phyloP scores from a whole-genome alignment of 192 early-diverging fungal genomes.

The Phycomyces nitens region DNA sequence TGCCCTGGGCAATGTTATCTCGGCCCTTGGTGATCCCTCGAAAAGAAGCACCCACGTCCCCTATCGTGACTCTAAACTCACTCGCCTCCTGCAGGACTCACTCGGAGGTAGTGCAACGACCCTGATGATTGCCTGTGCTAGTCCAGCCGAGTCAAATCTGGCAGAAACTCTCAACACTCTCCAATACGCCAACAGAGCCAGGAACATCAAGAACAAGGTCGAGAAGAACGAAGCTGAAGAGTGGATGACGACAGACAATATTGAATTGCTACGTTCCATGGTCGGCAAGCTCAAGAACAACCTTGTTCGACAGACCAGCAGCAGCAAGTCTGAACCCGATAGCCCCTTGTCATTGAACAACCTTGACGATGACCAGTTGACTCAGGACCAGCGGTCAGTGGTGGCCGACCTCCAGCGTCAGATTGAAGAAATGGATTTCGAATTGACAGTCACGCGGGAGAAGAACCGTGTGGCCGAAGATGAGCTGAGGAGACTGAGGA shows the following conservation, averaged over 20 bases:
- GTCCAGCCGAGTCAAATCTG: slow-evolving; percentile 79
- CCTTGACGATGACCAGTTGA: slow-evolving; percentile 21
- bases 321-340: neutral
- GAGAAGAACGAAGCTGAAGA: slow-evolving; percentile 70
- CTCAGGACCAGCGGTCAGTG: slow-evolving; percentile 18
- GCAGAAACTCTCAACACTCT: slow-evolving; percentile 94
- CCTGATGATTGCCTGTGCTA: slow-evolving; percentile 94
- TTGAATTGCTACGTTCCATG: slow-evolving; percentile 62
- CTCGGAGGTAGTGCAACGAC: slow-evolving; percentile 94
- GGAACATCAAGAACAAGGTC: slow-evolving; percentile 92
- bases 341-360: neutral
- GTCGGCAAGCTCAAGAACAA: slow-evolving; percentile 62
- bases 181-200: slow-evolving; percentile 91
- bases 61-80: slow-evolving; percentile 96
- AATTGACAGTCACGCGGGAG: slow-evolving; percentile 7
- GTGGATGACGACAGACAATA: slow-evolving; percentile 56
- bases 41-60: slow-evolving; percentile 77
- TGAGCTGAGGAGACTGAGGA: slow-evolving; percentile 14
- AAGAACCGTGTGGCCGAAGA: slow-evolving; percentile 20
- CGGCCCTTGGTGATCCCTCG: slow-evolving; percentile 82
- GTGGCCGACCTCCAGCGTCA: slow-evolving; percentile 22
- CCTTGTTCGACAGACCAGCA: slow-evolving; percentile 15
- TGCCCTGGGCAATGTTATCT: slow-evolving; percentile 97
- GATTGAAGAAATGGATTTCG: slow-evolving; percentile 13
- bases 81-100: slow-evolving; percentile 92